These are phyloP conservation scores for Geotrichum macrosporum DNA, from an alignment of 1,139 yeast genomes.

Conservation along the genomic window DNA sequence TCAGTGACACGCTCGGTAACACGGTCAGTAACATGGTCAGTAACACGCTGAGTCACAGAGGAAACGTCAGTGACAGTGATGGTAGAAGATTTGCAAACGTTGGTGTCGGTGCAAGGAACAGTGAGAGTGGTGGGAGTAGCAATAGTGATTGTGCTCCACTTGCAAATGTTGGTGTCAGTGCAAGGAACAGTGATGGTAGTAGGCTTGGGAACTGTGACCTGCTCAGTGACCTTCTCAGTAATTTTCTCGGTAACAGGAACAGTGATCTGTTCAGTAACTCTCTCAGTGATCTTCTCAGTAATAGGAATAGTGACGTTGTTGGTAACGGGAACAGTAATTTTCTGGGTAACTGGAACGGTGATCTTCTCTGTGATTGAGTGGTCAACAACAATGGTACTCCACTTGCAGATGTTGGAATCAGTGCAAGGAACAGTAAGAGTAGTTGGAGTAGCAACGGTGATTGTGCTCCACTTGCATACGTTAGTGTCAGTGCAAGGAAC, in stretches of 20 bases:
- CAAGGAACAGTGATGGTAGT: conserved; percentile 12
- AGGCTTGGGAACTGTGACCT: conserved; percentile 1
- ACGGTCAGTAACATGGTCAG: background rate
- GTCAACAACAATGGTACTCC: no score
- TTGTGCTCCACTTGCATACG: conserved; percentile 8
- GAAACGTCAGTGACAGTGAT: conserved; percentile 7
- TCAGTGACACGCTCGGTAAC: background rate
- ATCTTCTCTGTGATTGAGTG: background rate
- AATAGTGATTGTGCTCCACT: conserved; percentile 9
- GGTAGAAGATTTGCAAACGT: conserved; percentile 5
- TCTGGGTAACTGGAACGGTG: conserved; percentile 9
- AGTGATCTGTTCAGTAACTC: background rate
- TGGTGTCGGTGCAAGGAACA: conserved; percentile 12
- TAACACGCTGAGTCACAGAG: conserved; percentile 4
- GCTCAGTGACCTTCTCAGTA: background rate
- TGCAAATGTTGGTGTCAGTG: conserved; percentile 9
- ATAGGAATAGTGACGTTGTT: conserved; percentile 4
- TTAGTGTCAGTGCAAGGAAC: conserved; percentile 14
- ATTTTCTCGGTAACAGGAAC: background rate
- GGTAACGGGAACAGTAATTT: conserved; percentile 4
- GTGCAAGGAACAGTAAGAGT: background rate
- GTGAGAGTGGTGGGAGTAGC: conserved; percentile 5
- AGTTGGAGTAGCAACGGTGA: background rate
- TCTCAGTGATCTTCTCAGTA: background rate
- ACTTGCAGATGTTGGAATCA: background rate